A percentile compares a stretch with the other conserved stretches of the same genome.
These are phyloP conservation scores for Vigna mungo DNA, from an alignment of 306 rosid species.

Conservation along the genomic window DNA sequence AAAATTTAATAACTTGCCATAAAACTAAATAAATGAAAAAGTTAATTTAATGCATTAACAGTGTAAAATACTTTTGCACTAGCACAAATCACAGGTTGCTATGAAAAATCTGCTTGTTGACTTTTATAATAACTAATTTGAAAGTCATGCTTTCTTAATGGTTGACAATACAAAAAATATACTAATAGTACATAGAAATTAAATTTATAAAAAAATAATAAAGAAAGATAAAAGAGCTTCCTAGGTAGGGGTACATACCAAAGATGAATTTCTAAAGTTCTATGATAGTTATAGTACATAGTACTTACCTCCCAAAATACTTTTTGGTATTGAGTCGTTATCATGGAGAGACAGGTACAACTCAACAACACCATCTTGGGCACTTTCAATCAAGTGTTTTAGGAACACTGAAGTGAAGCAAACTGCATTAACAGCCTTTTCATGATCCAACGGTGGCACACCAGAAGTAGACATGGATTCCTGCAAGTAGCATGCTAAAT, in stretches of 20 bases:
- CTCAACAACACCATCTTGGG: conserved; percentile 52
- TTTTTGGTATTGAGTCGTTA: conserved; percentile 56
- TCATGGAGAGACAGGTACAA: conserved; percentile 64
- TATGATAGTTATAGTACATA: neutral
- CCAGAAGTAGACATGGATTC: conserved; percentile 66
- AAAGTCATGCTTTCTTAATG: neutral
- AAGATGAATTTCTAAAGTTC: neutral
- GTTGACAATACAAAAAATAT: neutral
- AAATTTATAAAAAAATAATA: neutral
- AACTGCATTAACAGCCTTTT: conserved; percentile 72
- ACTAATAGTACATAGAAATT: neutral
- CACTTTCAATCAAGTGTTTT: conserved; percentile 73
- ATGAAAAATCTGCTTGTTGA: neutral
- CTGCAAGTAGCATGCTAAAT: conserved; percentile 72
- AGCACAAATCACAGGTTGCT: neutral
- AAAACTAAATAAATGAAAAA: neutral
- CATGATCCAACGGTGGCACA: conserved; percentile 54
- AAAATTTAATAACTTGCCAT: neutral
- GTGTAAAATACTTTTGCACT: neutral
- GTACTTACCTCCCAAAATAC: conserved; percentile 56
- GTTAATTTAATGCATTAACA: neutral
- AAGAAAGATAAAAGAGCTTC: neutral
- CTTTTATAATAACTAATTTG: neutral
- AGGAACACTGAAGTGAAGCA: conserved; percentile 71
- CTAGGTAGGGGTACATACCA: neutral